Evolutionary conservation across 768 basidiomycete genomes (phyloP), one percentile per base, ranked within the genome.

Genomic region (Tulasnella calospora): DNA sequence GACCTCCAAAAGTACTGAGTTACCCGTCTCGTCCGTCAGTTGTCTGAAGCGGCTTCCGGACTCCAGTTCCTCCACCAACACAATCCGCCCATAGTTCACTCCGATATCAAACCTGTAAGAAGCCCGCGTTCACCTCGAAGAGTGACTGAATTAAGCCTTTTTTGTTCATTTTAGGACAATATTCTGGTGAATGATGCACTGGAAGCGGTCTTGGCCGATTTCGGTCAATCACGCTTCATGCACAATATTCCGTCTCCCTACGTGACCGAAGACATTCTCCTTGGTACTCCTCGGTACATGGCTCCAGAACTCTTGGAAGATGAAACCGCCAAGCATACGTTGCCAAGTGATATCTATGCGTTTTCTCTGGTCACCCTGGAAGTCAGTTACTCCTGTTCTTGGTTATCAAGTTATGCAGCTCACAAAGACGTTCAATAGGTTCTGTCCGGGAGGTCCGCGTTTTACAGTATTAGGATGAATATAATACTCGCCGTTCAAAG

Each of bases 211-310:
- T 15, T 78, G 27, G 41, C 67, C 7, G 77, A 78, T 47, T 78
- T 78, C 36, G 77, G 77, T 72, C 69, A 73, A 30, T 41, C 69
- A n/a, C 73, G 51, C 30, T 73, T 78, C 70, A 71, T 71, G 9
- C 27, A 71, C 27, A 40, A 78, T 23, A 40, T 30, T n/a, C 77
- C 70, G 23, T 71, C 77, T 10, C 36, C 67, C 17, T 35, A 73
- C 41, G 71, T 69, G 40, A 78, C 70, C 6, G 69, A 71, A 71
- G 46, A 35, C 27, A 30, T 33, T 27, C 40, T 44, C 8, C 61
- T 30, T 5, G 77, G 77, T 23, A 72, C 77, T 21, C 69, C 44
- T 35, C 35, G 27, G 33, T 78, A 73, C 35, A 78, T 78, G 77
- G 77, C 77, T 19, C 77, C 77, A 7, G 77, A 78, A 72, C 71